A percentile compares a stretch with the other conserved stretches of the same genome.
These are phyloP conservation scores for Funneliformis mosseae DNA, from an alignment of 192 early-diverging fungal genomes.

Conservation along the genomic window DNA sequence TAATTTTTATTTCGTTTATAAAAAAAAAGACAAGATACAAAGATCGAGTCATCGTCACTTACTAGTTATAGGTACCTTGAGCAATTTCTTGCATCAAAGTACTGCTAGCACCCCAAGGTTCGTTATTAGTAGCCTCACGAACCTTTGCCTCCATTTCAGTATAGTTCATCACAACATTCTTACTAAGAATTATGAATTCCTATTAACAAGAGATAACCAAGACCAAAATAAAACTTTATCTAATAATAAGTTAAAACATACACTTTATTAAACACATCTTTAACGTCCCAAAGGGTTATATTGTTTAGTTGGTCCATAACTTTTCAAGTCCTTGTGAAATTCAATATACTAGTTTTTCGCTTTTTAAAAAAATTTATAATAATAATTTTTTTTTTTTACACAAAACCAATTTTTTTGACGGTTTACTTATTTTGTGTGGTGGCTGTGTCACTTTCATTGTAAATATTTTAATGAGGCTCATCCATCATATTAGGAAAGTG, in stretches of 20 bases:
- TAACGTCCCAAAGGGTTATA: constrained; percentile 61
- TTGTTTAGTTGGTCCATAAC: constrained; percentile 41
- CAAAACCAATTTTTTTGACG: no score
- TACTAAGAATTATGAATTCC: constrained; percentile 38
- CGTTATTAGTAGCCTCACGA: constrained; percentile 89
- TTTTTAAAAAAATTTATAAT: no score
- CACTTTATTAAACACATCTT: constrained; percentile 63
- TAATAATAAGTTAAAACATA: constrained; percentile 30
- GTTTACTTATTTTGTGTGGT: no score
- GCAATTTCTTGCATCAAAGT: constrained; percentile 95
- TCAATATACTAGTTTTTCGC: background rate
- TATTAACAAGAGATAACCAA: background rate
- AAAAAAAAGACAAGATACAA: background rate
- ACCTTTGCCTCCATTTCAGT: constrained; percentile 93
- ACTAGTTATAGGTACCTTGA: constrained; percentile 83
- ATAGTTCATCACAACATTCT: constrained; percentile 90
- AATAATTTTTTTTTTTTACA: no score
- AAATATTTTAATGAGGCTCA: no score
- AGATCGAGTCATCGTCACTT: constrained; percentile 27
- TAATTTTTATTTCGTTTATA: background rate
- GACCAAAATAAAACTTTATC: background rate
- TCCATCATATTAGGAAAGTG: no score
- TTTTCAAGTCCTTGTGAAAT: background rate
- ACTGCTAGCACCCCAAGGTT: constrained; percentile 94
- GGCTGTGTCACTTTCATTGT: no score